Percentiles rank a stretch among this genome's conserved stretches.
Conservation (phyloP, 371 early-diverging fungal genomes). For the Choanephora cucurbitarum region DNA sequence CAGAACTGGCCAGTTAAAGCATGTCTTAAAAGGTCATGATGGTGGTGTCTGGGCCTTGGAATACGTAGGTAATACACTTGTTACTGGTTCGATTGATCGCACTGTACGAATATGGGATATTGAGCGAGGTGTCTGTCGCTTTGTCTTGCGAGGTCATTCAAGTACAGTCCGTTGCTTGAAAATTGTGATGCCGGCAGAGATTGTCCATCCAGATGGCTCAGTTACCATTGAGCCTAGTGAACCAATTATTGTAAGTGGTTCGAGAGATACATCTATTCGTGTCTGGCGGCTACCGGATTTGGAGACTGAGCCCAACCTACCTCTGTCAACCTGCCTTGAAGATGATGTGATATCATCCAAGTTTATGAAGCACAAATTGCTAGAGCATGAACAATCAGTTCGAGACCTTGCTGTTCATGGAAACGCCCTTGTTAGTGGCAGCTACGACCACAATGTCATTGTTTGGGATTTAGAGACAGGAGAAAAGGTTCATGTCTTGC, state of each 20-base stretch:
- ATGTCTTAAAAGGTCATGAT: conserved; percentile 87
- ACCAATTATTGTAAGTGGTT: conserved; percentile 94
- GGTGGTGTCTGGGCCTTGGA: conserved; percentile 99
- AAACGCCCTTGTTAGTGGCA: conserved; percentile 89
- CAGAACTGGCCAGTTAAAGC: conserved; percentile 66
- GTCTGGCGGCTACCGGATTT: conserved; percentile 94
- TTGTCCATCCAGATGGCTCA: conserved; percentile 49
- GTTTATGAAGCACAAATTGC: conserved; percentile 58
- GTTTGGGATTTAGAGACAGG: conserved; percentile 92
- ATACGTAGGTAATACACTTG: conserved; percentile 83
- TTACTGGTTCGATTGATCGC: conserved; percentile 98
- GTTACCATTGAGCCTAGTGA: conserved; percentile 57
- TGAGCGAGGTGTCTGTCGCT: conserved; percentile 82
- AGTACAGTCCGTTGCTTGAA: conserved; percentile 96
- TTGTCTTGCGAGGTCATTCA: conserved; percentile 92
- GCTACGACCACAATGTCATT: conserved; percentile 93
- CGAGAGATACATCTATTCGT: conserved; percentile 92
- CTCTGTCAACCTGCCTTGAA: conserved; percentile 13
- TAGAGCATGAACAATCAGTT: conserved; percentile 92
- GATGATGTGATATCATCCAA: conserved; percentile 17
- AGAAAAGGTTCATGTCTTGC: conserved; percentile 54
- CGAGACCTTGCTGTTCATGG: conserved; percentile 93
- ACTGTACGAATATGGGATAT: conserved; percentile 98
- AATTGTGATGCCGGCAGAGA: conserved; percentile 73
- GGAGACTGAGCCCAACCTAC: conserved; percentile 50